Percentiles rank a stretch among this genome's conserved stretches.
Evolutionary conservation across 495 filamentous ascomycete genomes (phyloP).

Genomic region (Penicillium arizonense): DNA sequence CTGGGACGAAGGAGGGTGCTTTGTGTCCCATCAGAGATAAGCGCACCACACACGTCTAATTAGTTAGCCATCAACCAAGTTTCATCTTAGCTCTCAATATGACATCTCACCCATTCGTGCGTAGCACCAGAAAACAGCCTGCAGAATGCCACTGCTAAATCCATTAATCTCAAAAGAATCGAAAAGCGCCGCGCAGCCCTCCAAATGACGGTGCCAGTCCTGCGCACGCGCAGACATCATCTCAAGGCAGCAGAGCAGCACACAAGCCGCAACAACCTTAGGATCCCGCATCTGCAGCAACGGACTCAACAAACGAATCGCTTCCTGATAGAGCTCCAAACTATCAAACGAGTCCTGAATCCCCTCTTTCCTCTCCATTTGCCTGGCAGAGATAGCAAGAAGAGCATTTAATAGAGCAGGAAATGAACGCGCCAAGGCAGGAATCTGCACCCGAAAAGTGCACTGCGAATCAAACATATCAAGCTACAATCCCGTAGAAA

Average conservation of each 20-base stretch:
- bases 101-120: constrained; percentile 42
- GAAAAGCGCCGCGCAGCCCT: constrained; percentile 48
- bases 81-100: not conserved
- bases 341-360: constrained; percentile 37
- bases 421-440: constrained; percentile 35
- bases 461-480: constrained; percentile 51
- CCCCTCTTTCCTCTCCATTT: constrained; percentile 41
- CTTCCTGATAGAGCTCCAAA: constrained; percentile 45
- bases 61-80: not conserved
- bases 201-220: constrained; percentile 47
- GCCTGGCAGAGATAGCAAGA: constrained; percentile 41
- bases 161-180: constrained; percentile 41
- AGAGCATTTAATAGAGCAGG: constrained; percentile 41
- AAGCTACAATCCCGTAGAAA: constrained; percentile 23
- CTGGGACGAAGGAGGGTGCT: constrained; percentile 39
- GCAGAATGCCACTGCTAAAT: constrained; percentile 37
- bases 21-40: constrained; percentile 46
- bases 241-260: constrained; percentile 44
- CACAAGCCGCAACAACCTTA: constrained; percentile 39
- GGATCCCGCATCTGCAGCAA: constrained; percentile 36
- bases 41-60: constrained; percentile 44
- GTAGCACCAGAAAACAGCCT: constrained; percentile 51
- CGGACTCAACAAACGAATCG: constrained; percentile 39
- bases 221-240: constrained; percentile 49
- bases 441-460: constrained; percentile 41